Conservation (phyloP, 2,329 filamentous ascomycete species). For the Dactylellina haptotyla region DNA sequence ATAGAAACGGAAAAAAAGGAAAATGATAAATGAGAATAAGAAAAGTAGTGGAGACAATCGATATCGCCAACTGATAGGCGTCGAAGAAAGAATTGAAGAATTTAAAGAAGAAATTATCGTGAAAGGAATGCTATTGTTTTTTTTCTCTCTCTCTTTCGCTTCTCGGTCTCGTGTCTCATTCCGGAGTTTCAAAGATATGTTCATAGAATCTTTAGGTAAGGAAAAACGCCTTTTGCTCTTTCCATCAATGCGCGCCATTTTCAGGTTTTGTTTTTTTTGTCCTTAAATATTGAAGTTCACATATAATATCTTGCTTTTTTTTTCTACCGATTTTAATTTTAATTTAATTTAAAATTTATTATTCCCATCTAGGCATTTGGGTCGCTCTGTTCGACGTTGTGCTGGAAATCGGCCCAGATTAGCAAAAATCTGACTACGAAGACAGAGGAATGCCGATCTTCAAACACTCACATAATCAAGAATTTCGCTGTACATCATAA, state of each 20-base stretch:
- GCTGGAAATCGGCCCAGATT: constrained; percentile 11
- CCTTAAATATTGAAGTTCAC: constrained; percentile 1
- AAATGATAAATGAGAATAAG: background rate
- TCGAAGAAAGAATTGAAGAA: background rate
- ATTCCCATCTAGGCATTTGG: constrained; percentile 24
- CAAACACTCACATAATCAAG: constrained; percentile 52
- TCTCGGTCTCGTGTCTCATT: constrained; percentile 22
- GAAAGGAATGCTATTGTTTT: constrained; percentile 13
- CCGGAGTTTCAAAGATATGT: constrained; percentile 22
- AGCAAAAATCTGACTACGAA: background rate
- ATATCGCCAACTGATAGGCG: background rate
- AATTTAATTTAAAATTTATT: background rate
- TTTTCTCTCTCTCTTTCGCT: constrained; percentile 20
- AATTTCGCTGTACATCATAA: constrained; percentile 85
- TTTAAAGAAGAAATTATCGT: constrained; percentile 5
- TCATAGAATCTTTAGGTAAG: constrained; percentile 40
- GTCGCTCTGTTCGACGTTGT: constrained; percentile 53
- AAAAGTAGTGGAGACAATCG: background rate
- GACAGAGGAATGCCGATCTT: too few relatives aligned
- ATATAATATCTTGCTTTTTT: constrained; percentile 3
- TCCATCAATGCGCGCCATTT: constrained; percentile 22
- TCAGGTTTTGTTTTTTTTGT: constrained; percentile 6
- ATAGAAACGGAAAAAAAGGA: constrained; percentile 7
- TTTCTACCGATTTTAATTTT: constrained; percentile 16
- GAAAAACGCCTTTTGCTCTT: constrained; percentile 36